Base-by-base conservation (phyloP, 345 rosid species). In the Pistacia integerrima region DNA sequence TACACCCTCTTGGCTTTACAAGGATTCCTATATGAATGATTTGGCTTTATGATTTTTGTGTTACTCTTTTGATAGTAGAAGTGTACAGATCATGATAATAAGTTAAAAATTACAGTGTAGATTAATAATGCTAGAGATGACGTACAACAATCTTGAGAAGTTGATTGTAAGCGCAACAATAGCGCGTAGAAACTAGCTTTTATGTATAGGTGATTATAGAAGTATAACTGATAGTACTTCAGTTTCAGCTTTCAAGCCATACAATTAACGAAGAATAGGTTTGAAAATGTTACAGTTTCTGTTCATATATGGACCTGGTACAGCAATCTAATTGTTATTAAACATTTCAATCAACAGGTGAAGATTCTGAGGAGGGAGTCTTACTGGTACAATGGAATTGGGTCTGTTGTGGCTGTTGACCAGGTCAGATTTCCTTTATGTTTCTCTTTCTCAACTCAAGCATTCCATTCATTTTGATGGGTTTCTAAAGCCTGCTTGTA, bases 351-450 rank as follows among this genome's bases (percentile, higher is more conserved):
- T 74, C 64, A 22, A 55, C 87, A 94, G 97, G 98, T 94, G 56
- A 92, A 90, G 92, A 94, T 94, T 78, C 86, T 90, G 25, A 88
- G 96, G 84, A 90, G 80, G 84, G 98, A 94, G 76, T 94, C 98
- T 14, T 92, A 94, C 87, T 94, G 97, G 98, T 94, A 78, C 89
- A 94, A 94, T 16, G 90, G 89, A 72, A 74, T 77, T 67, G 98
- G 97, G 64, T 86, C 94, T 38, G 97, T 94, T 67, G 97, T 94
- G 25, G 93, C 97, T 20, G 97, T 94, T 67, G 94, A 92, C 84
- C 97, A 88, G 98, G 97, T 90, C 52, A 88, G 97, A 92, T 88
- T 56, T 69, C 8, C n/a, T 16, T 20, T 38, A 44, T 5, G 12
- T 25, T 25, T 67, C 14, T 54, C 4, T 35, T 25, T 63, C 72